These are phyloP conservation scores for Globisporangium alternatum DNA, from an alignment of 352 stramenopile genomes.

Conservation along the genomic window DNA sequence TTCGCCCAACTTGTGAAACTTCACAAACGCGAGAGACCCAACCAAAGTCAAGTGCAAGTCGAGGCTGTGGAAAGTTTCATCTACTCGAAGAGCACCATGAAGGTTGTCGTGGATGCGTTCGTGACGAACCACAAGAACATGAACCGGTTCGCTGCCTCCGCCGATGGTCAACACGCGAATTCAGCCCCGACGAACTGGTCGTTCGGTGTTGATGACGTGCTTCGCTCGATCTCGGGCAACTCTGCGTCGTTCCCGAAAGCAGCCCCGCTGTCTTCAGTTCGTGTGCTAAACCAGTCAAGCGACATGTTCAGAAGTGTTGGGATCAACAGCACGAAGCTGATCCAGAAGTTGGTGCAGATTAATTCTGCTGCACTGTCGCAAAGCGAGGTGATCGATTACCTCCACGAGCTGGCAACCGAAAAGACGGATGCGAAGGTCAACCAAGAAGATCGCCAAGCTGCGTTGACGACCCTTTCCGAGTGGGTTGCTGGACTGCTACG, in stretches of 20 bases:
- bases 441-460: slow-evolving; percentile 63
- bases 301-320: slow-evolving; percentile 34
- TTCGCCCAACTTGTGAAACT: slow-evolving; percentile 52
- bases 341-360: slow-evolving; percentile 47
- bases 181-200: slow-evolving; percentile 72
- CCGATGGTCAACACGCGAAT: slow-evolving; percentile 65
- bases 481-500: slow-evolving; percentile 47
- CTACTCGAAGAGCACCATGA: slow-evolving; percentile 43
- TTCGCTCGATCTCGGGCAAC: slow-evolving; percentile 47
- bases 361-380: slow-evolving; percentile 34
- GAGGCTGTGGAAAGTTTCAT: slow-evolving; percentile 31
- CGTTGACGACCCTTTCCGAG: slow-evolving; percentile 51
- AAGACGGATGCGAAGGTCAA: slow-evolving; percentile 37
- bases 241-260: slow-evolving; percentile 46
- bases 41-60: slow-evolving; percentile 1
- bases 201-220: slow-evolving; percentile 64
- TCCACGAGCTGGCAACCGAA: slow-evolving; percentile 33
- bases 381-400: slow-evolving; percentile 20
- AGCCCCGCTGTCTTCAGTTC: slow-evolving; percentile 47
- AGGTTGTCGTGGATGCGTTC: slow-evolving; percentile 37
- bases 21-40: slow-evolving; percentile 24
- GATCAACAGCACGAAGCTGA: slow-evolving; percentile 37
- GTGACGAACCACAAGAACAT: slow-evolving; percentile 64
- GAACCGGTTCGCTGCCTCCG: slow-evolving; percentile 56
- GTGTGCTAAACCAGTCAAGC: slow-evolving; percentile 47